Evolutionary conservation across 2,329 filamentous ascomycete genomes (phyloP), one percentile per base, ranked within the genome.

Genomic region (Ophiostoma sp.): DNA sequence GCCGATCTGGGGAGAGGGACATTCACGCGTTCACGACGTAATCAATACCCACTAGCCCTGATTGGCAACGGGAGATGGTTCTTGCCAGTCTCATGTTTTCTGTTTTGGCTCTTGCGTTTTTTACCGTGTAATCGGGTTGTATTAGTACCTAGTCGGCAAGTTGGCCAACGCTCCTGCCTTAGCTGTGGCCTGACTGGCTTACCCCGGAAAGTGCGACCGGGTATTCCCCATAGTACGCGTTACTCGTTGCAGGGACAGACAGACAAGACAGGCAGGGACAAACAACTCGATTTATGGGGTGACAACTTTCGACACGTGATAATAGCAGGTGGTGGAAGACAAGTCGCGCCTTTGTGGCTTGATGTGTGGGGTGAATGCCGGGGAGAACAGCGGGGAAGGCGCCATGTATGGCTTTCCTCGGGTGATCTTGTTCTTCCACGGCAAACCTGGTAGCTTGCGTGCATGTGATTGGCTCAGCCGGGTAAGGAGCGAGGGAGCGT

Each of bases 391-490:
- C 27, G 57, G 57, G 27, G 57, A 62, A 33, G 44, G 64, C 13
- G 35, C 23, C 48, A 23, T 1, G 60, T 41, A 41, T 48, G 44
- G 44, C 27, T 33, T 20, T 48, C 57, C 57, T 70, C 69, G 69
- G 69, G 69, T 68, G 66, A 68, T 70, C 41, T 35, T 64, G 66
- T 66, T 70, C 54, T 35, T 64, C 20, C 23, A 23, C 36, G 15
- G 15, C 54, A 57, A 57, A 27, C 8, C 23, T 57, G 52, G 64
- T 33, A 27, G 35, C 10, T 39, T 17, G 66, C 8, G 52, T 48
- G 33, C 41, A 70, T 70, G 69, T 70, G 66, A 70, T 70, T 70
- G 69, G 69, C 69, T 54, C 13, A 13, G 57, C 67, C 57, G 69
- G 69, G 62, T 39, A 65, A 31, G 27, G 1, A 31, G 27, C 27